Evolutionary conservation across 805 yeast species (phyloP).

Genomic region (Yarrowia deformans): DNA sequence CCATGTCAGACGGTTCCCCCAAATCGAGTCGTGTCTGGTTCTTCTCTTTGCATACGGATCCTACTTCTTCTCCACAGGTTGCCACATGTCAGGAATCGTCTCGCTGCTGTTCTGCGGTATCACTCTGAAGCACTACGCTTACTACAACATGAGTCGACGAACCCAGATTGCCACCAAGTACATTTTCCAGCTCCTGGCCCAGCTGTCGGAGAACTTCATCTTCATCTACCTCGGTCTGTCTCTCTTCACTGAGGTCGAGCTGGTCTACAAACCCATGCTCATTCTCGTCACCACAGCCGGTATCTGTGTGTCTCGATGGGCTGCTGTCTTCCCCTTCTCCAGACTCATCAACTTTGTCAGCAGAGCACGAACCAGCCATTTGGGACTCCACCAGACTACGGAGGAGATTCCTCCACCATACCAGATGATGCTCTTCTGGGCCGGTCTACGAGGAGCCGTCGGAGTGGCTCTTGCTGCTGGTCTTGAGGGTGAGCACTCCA

Average conservation of each 20-base stretch:
- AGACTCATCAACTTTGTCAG: constrained; percentile 80
- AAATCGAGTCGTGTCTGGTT: constrained; percentile 93
- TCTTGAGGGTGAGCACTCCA: constrained; percentile 89
- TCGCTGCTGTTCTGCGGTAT: constrained; percentile 95
- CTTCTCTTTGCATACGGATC: constrained; percentile 92
- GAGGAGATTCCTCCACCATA: constrained; percentile 95
- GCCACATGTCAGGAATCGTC: constrained; percentile 99
- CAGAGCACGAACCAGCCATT: constrained; percentile 55
- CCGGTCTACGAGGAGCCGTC: constrained; percentile 98
- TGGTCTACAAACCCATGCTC: constrained; percentile 90
- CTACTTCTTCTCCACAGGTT: constrained; percentile 96
- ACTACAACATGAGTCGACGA: constrained; percentile 95
- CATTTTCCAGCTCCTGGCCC: constrained; percentile 91
- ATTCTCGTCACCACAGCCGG: constrained; percentile 89
- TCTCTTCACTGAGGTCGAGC: constrained; percentile 92
- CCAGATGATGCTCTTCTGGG: constrained; percentile 99
- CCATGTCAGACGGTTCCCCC: constrained; percentile 92
- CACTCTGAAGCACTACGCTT: constrained; percentile 95
- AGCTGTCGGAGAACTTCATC: constrained; percentile 94
- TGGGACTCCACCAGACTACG: constrained; percentile 52
- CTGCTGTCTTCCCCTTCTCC: constrained; percentile 95
- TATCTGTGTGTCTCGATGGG: constrained; percentile 95
- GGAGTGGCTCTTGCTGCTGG: constrained; percentile 99
- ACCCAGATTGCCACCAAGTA: constrained; percentile 97
- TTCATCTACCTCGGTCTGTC: constrained; percentile 95